These are phyloP conservation scores for Talaromyces albobiverticillius DNA, from an alignment of 2,329 filamentous ascomycete species.

Conservation along the genomic window DNA sequence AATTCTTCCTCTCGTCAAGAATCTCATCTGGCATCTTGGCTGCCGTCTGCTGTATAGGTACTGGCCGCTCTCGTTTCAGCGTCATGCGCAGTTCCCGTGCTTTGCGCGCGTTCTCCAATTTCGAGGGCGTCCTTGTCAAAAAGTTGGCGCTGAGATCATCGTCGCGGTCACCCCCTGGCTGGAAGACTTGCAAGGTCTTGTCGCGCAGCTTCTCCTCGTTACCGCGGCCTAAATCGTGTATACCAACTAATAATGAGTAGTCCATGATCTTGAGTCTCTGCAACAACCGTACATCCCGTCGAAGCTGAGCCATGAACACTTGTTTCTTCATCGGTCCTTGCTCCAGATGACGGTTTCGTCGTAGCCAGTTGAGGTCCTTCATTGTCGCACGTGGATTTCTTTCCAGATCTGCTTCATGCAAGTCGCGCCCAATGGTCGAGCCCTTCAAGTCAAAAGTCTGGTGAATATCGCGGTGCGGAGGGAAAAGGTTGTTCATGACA, in stretches of 20 bases:
- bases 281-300: conserved; percentile 79
- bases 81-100: conserved; percentile 87
- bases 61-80: conserved; percentile 86
- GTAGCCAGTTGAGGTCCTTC: conserved; percentile 96
- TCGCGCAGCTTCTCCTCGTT: conserved; percentile 91
- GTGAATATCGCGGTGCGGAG: conserved; percentile 95
- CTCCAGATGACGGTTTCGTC: conserved; percentile 79
- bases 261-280: conserved; percentile 96
- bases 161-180: conserved; percentile 72
- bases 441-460: conserved; percentile 96
- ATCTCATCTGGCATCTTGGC: conserved; percentile 90
- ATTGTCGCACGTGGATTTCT: conserved; percentile 88
- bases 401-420: conserved; percentile 80
- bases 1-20: conserved; percentile 69
- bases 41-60: conserved; percentile 81
- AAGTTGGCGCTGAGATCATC: conserved; percentile 62
- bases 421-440: conserved; percentile 89
- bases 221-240: conserved; percentile 84
- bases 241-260: conserved; percentile 91
- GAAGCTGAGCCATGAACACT: conserved; percentile 83
- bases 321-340: conserved; percentile 85
- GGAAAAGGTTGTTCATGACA: conserved; percentile 99
- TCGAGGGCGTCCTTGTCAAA: conserved; percentile 86
- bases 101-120: conserved; percentile 86
- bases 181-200: conserved; percentile 92